These are phyloP conservation scores for Ophiocordyceps sinensis DNA, from an alignment of 2,329 filamentous ascomycete genomes.

Conservation along the genomic window DNA sequence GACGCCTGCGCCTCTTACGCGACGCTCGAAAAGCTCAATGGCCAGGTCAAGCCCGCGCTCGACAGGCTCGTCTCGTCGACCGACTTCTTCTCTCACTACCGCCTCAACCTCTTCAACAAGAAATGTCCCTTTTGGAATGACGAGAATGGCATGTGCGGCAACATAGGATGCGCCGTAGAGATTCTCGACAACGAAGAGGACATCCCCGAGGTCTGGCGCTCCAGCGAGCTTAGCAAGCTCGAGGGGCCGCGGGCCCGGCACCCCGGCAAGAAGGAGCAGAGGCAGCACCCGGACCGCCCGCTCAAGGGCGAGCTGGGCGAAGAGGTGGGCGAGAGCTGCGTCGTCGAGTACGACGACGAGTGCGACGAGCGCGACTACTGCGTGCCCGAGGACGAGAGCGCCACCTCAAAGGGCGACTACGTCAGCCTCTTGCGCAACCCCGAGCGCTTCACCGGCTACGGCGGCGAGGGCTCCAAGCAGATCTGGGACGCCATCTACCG, in stretches of 20 bases:
- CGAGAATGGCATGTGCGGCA: conserved; percentile 85
- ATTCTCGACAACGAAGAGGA: conserved; percentile 93
- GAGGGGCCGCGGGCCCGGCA: conserved; percentile 85
- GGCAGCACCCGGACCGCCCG: conserved; percentile 56
- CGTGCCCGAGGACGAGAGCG: conserved; percentile 84
- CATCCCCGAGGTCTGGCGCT: conserved; percentile 81
- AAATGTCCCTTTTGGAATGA: conserved; percentile 95
- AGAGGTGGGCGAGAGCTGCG: conserved; percentile 83
- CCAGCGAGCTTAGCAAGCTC: conserved; percentile 81
- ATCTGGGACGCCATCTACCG: conserved; percentile 96
- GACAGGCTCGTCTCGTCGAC: conserved; percentile 72
- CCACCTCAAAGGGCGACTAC: conserved; percentile 80
- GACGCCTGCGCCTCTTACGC: conserved; percentile 92
- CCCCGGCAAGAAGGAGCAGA: conserved; percentile 60
- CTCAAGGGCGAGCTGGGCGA: conserved; percentile 74
- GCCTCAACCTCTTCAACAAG: conserved; percentile 87
- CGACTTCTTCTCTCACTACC: conserved; percentile 97
- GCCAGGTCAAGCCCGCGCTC: conserved; percentile 59
- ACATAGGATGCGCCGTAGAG: conserved; percentile 90
- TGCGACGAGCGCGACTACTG: conserved; percentile 96
- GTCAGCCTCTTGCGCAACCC: conserved; percentile 89
- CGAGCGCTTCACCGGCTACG: conserved; percentile 89
- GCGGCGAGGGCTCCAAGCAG: conserved; percentile 68
- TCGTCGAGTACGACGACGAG: conserved; percentile 94
- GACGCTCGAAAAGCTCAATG: conserved; percentile 75